Evolutionary conservation across 2,329 filamentous ascomycete species (phyloP).

Genomic region (Erysiphe neolycopersici): DNA sequence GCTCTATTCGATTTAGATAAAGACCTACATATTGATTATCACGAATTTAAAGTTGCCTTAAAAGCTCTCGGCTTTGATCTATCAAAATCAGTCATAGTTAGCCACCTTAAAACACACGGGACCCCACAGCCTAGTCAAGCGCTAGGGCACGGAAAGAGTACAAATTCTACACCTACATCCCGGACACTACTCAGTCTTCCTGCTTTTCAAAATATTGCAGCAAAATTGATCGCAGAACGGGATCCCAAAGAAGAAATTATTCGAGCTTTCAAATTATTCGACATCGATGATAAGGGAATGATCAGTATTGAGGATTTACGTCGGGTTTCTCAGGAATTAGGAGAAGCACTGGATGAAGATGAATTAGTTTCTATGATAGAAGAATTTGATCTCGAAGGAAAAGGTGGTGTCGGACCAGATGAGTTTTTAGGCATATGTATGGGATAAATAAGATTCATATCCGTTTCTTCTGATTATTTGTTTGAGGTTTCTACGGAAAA

Average conservation of each 20-base stretch:
- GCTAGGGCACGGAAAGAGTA: conserved; percentile 19
- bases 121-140: conserved; percentile 25
- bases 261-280: conserved; percentile 78
- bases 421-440: conserved; percentile 26
- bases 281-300: conserved; percentile 70
- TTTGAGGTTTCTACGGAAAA: too few species aligned
- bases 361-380: conserved; percentile 93
- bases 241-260: conserved; percentile 81
- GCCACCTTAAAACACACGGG: conserved; percentile 58
- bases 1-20: conserved; percentile 92
- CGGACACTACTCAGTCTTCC: conserved; percentile 42
- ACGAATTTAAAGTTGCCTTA: conserved; percentile 90
- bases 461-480: too few species aligned
- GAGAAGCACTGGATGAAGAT: conserved; percentile 77
- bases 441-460: conserved; percentile 6
- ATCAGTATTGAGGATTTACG: conserved; percentile 76
- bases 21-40: conserved; percentile 82
- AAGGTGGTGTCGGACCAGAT: conserved; percentile 47
- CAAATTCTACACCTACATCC: conserved; percentile 21
- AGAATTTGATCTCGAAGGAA: conserved; percentile 86
- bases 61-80: conserved; percentile 88
- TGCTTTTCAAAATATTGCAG: conserved; percentile 50
- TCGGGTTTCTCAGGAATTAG: conserved; percentile 67
- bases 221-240: conserved; percentile 51
- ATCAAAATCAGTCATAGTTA: conserved; percentile 60